phyloP scores from a whole-genome alignment of 1,139 yeast genomes.

The Blastobotrys elegans region DNA sequence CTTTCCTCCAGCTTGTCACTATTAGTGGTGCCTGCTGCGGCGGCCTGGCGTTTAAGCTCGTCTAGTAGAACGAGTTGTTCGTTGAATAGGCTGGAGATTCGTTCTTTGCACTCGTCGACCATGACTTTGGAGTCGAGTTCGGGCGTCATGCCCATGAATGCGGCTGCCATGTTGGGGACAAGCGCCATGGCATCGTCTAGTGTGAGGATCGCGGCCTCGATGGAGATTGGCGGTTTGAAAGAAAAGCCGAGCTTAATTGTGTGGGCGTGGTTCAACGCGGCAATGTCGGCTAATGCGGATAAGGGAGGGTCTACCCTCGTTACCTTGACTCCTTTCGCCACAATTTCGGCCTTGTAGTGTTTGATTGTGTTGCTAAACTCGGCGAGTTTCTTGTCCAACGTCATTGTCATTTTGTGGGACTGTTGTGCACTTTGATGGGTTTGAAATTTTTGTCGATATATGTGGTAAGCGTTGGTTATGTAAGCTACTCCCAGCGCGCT shows the following conservation, averaged over 20 bases:
- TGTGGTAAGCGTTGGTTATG: too few relatives aligned
- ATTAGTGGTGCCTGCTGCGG: slow-evolving; percentile 1
- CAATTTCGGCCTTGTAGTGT: slow-evolving; percentile 4
- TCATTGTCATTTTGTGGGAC: neutral
- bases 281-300: slow-evolving; percentile 53
- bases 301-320: slow-evolving; percentile 26
- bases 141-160: slow-evolving; percentile 16
- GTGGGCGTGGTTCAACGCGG: slow-evolving; percentile 65
- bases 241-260: slow-evolving; percentile 75
- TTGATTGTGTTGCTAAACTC: neutral
- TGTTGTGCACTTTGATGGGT: neutral
- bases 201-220: slow-evolving; percentile 50
- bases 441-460: neutral
- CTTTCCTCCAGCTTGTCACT: slow-evolving; percentile 2
- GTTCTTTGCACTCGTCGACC: slow-evolving; percentile 11
- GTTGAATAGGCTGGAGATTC: slow-evolving; percentile 10
- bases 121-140: slow-evolving; percentile 16
- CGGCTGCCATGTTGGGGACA: slow-evolving; percentile 20
- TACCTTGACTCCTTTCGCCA: neutral
- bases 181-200: slow-evolving; percentile 46
- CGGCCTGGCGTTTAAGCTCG: slow-evolving; percentile 13
- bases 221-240: slow-evolving; percentile 55
- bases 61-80: slow-evolving; percentile 11
- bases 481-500: too few relatives aligned
- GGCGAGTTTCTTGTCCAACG: neutral